These are phyloP conservation scores for Ophiostoma himal-ulmi DNA, from an alignment of 2,329 filamentous ascomycete genomes.

Conservation along the genomic window DNA sequence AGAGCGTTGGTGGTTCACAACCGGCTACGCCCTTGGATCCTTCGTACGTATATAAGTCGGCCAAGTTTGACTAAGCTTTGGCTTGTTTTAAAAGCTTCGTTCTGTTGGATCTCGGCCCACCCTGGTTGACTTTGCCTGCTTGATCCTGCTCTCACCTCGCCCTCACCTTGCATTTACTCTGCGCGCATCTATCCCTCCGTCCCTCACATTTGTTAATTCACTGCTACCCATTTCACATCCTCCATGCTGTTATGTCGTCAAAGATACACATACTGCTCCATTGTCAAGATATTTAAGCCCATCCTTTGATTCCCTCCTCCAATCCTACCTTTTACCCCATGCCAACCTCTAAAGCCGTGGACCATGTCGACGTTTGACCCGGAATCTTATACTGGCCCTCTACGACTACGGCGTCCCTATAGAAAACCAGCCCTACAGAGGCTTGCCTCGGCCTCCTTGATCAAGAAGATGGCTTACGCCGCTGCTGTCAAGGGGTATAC, in stretches of 20 bases:
- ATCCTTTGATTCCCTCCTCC: neutral
- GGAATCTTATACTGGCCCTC: constrained; percentile 16
- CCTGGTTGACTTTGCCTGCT: neutral
- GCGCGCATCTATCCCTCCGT: neutral
- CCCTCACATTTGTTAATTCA: neutral
- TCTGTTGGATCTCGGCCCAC: neutral
- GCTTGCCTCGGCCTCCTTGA: constrained; percentile 14
- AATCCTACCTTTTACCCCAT: neutral
- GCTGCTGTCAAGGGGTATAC: constrained; percentile 22
- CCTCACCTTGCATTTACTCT: constrained; percentile 1
- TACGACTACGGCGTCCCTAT: constrained; percentile 20
- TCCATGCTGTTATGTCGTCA: neutral
- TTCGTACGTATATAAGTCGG: constrained; percentile 50
- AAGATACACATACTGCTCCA: too few relatives aligned
- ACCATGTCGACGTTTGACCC: constrained; percentile 20
- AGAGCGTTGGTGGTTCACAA: constrained; percentile 59
- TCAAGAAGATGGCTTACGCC: constrained; percentile 22
- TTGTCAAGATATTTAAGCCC: neutral
- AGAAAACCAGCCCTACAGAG: constrained; percentile 19
- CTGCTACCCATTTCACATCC: neutral
- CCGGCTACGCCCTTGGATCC: constrained; percentile 57
- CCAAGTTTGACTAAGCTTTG: neutral
- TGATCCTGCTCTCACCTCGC: neutral
- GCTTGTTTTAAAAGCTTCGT: neutral
- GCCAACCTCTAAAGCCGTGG: neutral